Evolutionary conservation across 768 basidiomycete genomes (phyloP), one percentile per base, ranked within the genome.

Genomic region (Rhizopogon salebrosus): DNA sequence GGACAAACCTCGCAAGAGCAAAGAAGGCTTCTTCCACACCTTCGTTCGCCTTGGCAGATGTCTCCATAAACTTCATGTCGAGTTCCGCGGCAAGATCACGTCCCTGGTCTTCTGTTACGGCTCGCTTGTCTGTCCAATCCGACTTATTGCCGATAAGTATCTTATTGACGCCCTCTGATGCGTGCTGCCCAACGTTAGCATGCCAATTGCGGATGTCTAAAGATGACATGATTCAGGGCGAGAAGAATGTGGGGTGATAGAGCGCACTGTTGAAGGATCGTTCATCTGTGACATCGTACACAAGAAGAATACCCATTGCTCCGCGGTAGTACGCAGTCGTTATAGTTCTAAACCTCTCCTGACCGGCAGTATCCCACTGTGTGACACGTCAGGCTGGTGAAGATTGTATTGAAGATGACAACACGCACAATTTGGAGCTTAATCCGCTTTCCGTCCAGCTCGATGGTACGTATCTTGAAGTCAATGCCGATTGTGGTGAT

Each of bases 1-100:
- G 46, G 42, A 75, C 85, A 58, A 56, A 95, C 95, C 94, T 84
- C 27, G 97, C 94, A 52, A 98, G 80, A 4, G 89, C 90, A 72
- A 98, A 97, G 80, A 99, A 99, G 11, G 95, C 95, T 61, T 98
- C 93, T 73, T 99, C 97, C 34, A 99, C 97, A 54, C 93, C 93
- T 48, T 95, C 93, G 69, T 98, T 98, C 41, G 89, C 80, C 76
- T 98, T 98, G 36, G 97, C 97, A 16, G 89, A 92, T 14, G 97
- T 99, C 75, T 98, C 97, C 80, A 98, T 88, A 70, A 98, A 99
- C 68, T 81, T 86, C 70, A 99, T 80, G n/a, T 92, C 94, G 27
- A 98, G 82, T 70, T 98, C 94, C 50, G 87, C 78, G 4, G 97
- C 97, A 40, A 99, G 82, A 62, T 89, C 89, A 53, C 86, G 86